Conservation (phyloP, 1,284 basidiomycete genomes). For the Marasmius tenuissimus region DNA sequence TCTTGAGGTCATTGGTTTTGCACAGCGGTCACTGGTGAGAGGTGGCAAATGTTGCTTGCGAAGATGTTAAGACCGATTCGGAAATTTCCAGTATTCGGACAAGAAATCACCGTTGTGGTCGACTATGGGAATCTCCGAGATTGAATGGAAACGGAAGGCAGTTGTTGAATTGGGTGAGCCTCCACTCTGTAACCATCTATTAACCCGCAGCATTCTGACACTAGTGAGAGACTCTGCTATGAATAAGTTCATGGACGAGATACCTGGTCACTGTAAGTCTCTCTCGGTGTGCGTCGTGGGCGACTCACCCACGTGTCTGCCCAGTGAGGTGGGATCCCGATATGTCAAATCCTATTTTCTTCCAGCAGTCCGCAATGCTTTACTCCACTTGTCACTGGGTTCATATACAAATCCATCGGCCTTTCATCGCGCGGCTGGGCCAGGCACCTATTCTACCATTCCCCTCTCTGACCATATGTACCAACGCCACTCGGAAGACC, state of each 20-base stretch:
- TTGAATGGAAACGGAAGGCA: slow-evolving; percentile 32
- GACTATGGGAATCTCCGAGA: slow-evolving; percentile 14
- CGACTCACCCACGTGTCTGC: background rate
- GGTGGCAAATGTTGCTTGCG: background rate
- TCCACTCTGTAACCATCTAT: background rate
- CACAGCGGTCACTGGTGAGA: slow-evolving; percentile 53
- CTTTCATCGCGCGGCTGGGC: slow-evolving; percentile 44
- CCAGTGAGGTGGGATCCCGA: slow-evolving; percentile 44
- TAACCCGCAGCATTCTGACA: slow-evolving; percentile 15
- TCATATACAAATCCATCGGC: slow-evolving; percentile 50
- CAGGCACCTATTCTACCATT: slow-evolving; percentile 28
- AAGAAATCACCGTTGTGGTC: slow-evolving; percentile 31
- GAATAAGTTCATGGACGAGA: slow-evolving; percentile 48
- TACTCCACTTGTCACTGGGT: slow-evolving; percentile 37
- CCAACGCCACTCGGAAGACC: slow-evolving; percentile 47
- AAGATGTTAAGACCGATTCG: background rate
- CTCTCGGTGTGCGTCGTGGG: background rate
- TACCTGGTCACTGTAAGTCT: slow-evolving; percentile 40
- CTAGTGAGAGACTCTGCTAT: slow-evolving; percentile 41
- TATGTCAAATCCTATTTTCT: slow-evolving; percentile 24
- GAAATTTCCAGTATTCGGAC: slow-evolving; percentile 19
- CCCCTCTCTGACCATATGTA: slow-evolving; percentile 51
- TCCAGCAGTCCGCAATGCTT: slow-evolving; percentile 19
- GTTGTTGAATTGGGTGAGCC: background rate
- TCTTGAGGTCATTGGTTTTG: slow-evolving; percentile 54